Base-by-base conservation (phyloP, 306 rosid genomes). In the Medicago arabica region DNA sequence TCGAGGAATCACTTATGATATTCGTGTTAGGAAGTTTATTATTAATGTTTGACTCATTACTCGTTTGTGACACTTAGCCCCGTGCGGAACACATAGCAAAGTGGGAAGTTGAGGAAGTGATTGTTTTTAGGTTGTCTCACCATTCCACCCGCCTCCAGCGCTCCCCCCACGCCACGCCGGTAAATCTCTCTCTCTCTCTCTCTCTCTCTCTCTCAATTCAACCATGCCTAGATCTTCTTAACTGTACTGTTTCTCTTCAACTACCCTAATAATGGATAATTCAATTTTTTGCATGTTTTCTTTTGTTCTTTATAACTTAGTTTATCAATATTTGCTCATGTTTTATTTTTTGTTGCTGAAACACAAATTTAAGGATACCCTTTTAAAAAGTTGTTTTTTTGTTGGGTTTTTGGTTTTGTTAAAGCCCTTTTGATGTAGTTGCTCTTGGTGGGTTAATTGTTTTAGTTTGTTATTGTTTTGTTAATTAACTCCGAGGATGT, bases 141-240 rank as follows among this genome's bases (percentile, higher is more conserved):
- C 38, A 4, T 71, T 71, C 44, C 79, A 74, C 34, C 83, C 67
- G 64, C 80, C 80, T 47, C 75, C 60, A 53, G 5, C 74, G 50
- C 67, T 41, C 67, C 39, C 39, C 46, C 1, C 28, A 23, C 28
- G 28, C 28, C 34, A 61, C 71, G 43, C 66, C 77, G 77, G 82
- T 78, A 7, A 51, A 12, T 61, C 81, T 54, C 67, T 63, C 74
- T 69, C 34, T 39, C 72, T 58, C 53, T 17, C 44, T 36, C 62
- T 46, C 63, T 70, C 71, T 17, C 34, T 36, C 39, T 57, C 41
- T 79, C 53, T 65, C 68, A 79, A 71, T 79, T 74, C 21, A 75
- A 71, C 31, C 50, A 18, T 40, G 25, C 31, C 9, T 39, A 66
- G 84, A 71, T 83, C 87, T 61, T 78, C 50, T 55, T 34, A 4